A percentile compares a stretch with the other conserved stretches of the same genome.
phyloP scores from a whole-genome alignment of 1,284 basidiomycete genomes.

The Ceratobasidium sp. region DNA sequence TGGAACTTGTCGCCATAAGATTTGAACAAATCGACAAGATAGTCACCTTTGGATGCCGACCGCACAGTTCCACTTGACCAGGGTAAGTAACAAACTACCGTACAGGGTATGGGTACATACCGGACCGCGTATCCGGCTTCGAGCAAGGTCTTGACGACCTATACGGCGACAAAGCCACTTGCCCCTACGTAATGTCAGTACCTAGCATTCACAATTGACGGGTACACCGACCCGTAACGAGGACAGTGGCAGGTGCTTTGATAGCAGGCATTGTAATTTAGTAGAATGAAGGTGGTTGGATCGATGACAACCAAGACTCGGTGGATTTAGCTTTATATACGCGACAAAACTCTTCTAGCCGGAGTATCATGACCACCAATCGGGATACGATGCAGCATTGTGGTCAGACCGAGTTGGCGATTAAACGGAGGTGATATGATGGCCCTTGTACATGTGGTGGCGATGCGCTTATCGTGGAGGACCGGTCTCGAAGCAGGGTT shows the following conservation, averaged over 20 bases:
- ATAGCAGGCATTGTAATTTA: slow-evolving; percentile 13
- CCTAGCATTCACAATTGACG: background rate
- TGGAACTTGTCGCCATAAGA: slow-evolving; percentile 51
- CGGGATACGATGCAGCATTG: too few relatives aligned
- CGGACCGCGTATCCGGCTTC: slow-evolving; percentile 32
- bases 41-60: slow-evolving; percentile 50
- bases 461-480: too few relatives aligned
- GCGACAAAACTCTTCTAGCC: too few relatives aligned
- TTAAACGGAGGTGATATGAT: too few relatives aligned
- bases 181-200: slow-evolving; percentile 8
- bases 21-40: slow-evolving; percentile 52
- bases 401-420: too few relatives aligned
- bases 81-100: slow-evolving; percentile 16
- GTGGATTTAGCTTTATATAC: too few relatives aligned
- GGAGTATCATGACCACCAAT: too few relatives aligned
- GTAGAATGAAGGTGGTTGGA: too few relatives aligned
- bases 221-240: slow-evolving; percentile 7
- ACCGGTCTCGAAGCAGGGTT: too few relatives aligned
- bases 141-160: slow-evolving; percentile 20
- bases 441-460: too few relatives aligned
- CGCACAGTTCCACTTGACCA: slow-evolving; percentile 54
- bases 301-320: too few relatives aligned
- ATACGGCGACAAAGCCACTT: slow-evolving; percentile 27
- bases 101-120: too few relatives aligned
- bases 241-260: slow-evolving; percentile 7